Evolutionary conservation across 306 rosid species (phyloP), one percentile per base, ranked within the genome.

Genomic region (Castanea crenata): DNA sequence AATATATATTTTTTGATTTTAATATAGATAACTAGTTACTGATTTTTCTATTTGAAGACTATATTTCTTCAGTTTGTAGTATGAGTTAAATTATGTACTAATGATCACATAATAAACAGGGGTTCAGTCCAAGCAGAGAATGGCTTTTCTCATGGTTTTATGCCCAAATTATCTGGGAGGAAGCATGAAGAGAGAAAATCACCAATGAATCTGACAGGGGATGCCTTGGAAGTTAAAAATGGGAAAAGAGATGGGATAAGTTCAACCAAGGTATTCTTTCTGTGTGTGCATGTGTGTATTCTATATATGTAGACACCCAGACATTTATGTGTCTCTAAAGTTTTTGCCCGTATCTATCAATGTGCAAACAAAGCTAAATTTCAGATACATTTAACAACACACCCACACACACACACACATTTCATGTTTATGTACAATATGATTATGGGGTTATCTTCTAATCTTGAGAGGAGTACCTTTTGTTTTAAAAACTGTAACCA

Each of bases 141-240:
- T 78, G 85, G 83, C 44, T 69, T 82, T 77, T 75, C 63, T 82
- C 85, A 59, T 73, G 74, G 65, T 79, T 61, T 74, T 41, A 25
- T 63, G 55, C 77, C 75, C 46, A 44, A 74, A 32, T 62, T 75
- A 59, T 68, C 78, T 63, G 67, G 21, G 63, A 86, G 76, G 81
- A 83, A 82, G 21, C 65, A 27, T 65, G 85, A 75, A 58, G 80
- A 57, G 29, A 82, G 85, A 69, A 78, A 81, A 34, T 59, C 69
- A 32, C 69, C 58, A 25, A 61, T 15, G 13, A 75, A 80, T 58
- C 82, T 41, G 21, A 21, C 6, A 38, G 76, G 72, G 61, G 68
- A 63, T 76, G 23, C 62, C 44, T 5, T 74, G 78, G 86, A 80
- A 73, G 56, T 62, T 76, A 78, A 76, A 16, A 51, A 78, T 49